A percentile compares a stretch with the other conserved stretches of the same genome.
Evolutionary conservation across 495 filamentous ascomycete genomes (phyloP).

Genomic region (Cercophora newfieldiana): DNA sequence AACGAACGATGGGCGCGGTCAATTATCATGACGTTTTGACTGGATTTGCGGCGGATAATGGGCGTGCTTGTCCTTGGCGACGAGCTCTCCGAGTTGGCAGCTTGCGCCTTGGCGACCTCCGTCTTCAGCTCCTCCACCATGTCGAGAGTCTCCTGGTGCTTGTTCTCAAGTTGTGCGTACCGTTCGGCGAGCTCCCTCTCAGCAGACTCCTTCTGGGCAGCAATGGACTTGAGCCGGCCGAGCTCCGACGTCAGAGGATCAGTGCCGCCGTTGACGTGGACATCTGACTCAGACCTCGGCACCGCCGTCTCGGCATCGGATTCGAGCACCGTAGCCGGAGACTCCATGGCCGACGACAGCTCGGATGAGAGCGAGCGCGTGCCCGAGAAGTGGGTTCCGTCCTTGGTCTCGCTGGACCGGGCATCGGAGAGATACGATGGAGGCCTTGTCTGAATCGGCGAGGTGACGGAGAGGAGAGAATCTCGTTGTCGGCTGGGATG

Average conservation of each 20-base stretch:
- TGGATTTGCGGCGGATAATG: conserved; percentile 89
- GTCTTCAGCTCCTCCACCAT: conserved; percentile 87
- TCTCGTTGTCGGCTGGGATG: conserved; percentile 59
- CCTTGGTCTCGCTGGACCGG: conserved; percentile 71
- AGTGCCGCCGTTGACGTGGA: conserved; percentile 29
- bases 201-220: conserved; percentile 74
- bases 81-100: conserved; percentile 54
- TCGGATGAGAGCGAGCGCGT: conserved; percentile 96
- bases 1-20: conserved; percentile 94
- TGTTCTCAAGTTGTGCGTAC: conserved; percentile 76
- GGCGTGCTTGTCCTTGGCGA: conserved; percentile 63
- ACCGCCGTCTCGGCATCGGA: conserved; percentile 54
- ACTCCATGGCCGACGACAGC: conserved; percentile 89
- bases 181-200: conserved; percentile 70
- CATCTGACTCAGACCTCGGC: conserved; percentile 37
- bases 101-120: conserved; percentile 74
- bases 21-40: conserved; percentile 84
- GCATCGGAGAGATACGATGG: conserved; percentile 91
- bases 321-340: conserved; percentile 63
- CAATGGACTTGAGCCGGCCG: conserved; percentile 65
- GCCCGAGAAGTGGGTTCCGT: conserved; percentile 78
- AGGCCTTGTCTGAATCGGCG: conserved; percentile 63
- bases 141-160: conserved; percentile 78
- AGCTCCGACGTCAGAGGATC: conserved; percentile 61
- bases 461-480: conserved; percentile 56